phyloP scores from a whole-genome alignment of 352 stramenopile species.

The Phytophthora pluvialis region DNA sequence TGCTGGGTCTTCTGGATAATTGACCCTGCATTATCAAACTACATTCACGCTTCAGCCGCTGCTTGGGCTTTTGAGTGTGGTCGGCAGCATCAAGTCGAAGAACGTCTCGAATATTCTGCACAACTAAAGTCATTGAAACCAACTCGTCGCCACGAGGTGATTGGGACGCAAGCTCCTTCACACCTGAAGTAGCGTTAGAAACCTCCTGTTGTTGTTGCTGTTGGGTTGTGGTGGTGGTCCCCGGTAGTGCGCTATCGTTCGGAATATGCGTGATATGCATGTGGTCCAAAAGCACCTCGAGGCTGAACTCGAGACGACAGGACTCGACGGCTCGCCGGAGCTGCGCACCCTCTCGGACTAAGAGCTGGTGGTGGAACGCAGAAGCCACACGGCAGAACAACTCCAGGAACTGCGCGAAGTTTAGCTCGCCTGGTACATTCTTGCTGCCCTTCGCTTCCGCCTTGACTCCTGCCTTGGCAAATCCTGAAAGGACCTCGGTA shows the following conservation, averaged over 20 bases:
- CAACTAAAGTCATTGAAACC: constrained; percentile 23
- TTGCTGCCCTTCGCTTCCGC: constrained; percentile 17
- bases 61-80: constrained; percentile 26
- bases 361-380: constrained; percentile 51
- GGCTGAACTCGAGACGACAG: constrained; percentile 68
- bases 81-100: constrained; percentile 31
- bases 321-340: constrained; percentile 60
- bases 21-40: constrained; percentile 19
- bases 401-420: constrained; percentile 73
- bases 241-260: constrained; percentile 1
- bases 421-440: constrained; percentile 25
- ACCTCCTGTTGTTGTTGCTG: constrained; percentile 5
- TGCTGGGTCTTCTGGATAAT: constrained; percentile 21
- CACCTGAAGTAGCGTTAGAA: neutral
- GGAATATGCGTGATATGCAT: constrained; percentile 55
- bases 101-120: constrained; percentile 40
- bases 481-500: constrained; percentile 11
- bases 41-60: constrained; percentile 28
- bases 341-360: constrained; percentile 57
- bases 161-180: neutral
- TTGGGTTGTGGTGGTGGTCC: neutral
- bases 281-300: constrained; percentile 62
- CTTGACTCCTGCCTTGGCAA: constrained; percentile 1
- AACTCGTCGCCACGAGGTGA: constrained; percentile 27
- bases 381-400: constrained; percentile 67